These are phyloP conservation scores for Ceratobasidium papillatum DNA, from an alignment of 1,284 basidiomycete species.

Conservation along the genomic window DNA sequence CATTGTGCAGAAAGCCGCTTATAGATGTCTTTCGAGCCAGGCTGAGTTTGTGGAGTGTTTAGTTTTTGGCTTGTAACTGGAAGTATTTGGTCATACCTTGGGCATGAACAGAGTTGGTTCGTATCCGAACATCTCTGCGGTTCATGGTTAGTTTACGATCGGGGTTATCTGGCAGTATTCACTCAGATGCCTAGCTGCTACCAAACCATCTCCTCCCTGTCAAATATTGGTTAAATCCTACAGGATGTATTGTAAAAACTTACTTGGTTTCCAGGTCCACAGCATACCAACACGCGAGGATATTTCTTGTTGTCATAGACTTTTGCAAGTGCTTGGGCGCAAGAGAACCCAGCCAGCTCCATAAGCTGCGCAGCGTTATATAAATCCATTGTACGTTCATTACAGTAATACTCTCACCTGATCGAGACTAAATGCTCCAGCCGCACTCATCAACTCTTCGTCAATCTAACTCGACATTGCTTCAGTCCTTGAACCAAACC, in stretches of 20 bases:
- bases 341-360: slow-evolving; percentile 97
- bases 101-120: slow-evolving; percentile 88
- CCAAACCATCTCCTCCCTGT: slow-evolving; percentile 92
- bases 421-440: slow-evolving; percentile 89
- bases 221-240: slow-evolving; percentile 29
- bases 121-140: slow-evolving; percentile 86
- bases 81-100: slow-evolving; percentile 65
- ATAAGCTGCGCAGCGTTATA: slow-evolving; percentile 71
- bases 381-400: neutral
- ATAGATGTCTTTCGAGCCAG: slow-evolving; percentile 89
- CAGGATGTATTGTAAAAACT: slow-evolving; percentile 16
- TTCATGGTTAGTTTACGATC: neutral
- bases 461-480: slow-evolving; percentile 74
- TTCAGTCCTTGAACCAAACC: slow-evolving; percentile 19
- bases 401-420: slow-evolving; percentile 62
- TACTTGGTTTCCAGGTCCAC: slow-evolving; percentile 93
- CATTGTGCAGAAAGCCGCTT: slow-evolving; percentile 88
- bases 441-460: slow-evolving; percentile 85
- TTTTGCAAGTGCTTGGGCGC: slow-evolving; percentile 86
- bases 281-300: slow-evolving; percentile 85
- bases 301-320: slow-evolving; percentile 75
- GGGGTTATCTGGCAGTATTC: slow-evolving; percentile 45
- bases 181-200: slow-evolving; percentile 94
- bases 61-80: neutral
- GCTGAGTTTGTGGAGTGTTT: slow-evolving; percentile 56